A percentile compares a stretch with the other conserved stretches of the same genome.
phyloP scores from a whole-genome alignment of 306 rosid genomes.

The Canavalia ensiformis region DNA sequence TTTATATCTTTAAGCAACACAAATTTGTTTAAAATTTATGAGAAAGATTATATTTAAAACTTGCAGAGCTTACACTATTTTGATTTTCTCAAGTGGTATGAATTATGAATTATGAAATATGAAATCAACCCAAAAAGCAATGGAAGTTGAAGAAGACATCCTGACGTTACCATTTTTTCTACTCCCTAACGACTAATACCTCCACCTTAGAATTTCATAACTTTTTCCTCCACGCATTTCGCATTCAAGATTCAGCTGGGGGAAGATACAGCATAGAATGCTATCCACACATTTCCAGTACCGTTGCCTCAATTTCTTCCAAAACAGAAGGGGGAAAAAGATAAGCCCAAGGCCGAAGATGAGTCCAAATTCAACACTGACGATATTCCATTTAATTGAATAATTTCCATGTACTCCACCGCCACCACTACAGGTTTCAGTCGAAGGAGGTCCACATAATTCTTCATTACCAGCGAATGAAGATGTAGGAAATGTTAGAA shows the following conservation, averaged over 20 bases:
- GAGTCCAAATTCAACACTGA: constrained; percentile 1
- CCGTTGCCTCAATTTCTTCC: constrained; percentile 8
- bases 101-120: no score
- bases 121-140: no score
- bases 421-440: not conserved
- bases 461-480: constrained; percentile 38
- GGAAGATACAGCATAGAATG: not conserved
- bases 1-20: no score
- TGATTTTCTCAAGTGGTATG: no score
- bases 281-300: not conserved
- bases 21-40: no score
- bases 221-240: not conserved
- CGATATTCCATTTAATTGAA: not conserved
- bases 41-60: no score
- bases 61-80: no score
- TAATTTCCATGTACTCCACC: not conserved
- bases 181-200: not conserved
- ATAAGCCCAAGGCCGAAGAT: constrained; percentile 5
- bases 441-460: constrained; percentile 50
- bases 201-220: constrained; percentile 23
- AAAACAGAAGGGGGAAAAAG: not conserved
- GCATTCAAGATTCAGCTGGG: not conserved
- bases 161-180: not conserved
- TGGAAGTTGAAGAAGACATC: no score
- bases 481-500: constrained; percentile 31